phyloP scores from a whole-genome alignment of 2,329 filamentous ascomycete genomes.

The Cordyceps farinosa region DNA sequence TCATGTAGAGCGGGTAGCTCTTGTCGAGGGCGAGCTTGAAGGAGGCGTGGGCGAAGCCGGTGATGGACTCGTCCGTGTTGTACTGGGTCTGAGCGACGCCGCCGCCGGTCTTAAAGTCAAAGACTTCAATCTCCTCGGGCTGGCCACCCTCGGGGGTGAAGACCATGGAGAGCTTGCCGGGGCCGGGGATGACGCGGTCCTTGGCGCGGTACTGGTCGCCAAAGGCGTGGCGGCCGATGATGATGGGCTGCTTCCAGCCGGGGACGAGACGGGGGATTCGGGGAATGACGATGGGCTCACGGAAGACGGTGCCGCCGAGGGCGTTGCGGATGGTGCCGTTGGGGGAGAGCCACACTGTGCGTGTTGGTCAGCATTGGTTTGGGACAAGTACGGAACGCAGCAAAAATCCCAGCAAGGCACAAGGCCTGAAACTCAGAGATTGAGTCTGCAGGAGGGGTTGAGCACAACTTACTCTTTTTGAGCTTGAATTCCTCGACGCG shows the following conservation, averaged over 20 bases:
- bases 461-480: constrained; percentile 75
- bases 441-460: constrained; percentile 18
- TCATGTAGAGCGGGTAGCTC: constrained; percentile 94
- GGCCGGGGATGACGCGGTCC: constrained; percentile 77
- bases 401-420: not conserved
- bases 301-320: constrained; percentile 93
- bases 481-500: constrained; percentile 97
- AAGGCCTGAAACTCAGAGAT: not conserved
- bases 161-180: constrained; percentile 90
- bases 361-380: constrained; percentile 14
- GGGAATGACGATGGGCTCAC: constrained; percentile 96
- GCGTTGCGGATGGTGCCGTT: constrained; percentile 82
- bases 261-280: constrained; percentile 89
- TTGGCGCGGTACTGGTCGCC: constrained; percentile 98
- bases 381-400: not conserved
- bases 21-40: constrained; percentile 94
- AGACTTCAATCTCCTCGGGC: constrained; percentile 85
- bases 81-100: constrained; percentile 94
- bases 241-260: constrained; percentile 98
- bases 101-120: constrained; percentile 79
- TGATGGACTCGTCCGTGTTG: constrained; percentile 95
- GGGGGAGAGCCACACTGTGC: constrained; percentile 89
- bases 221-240: constrained; percentile 97
- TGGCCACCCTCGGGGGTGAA: constrained; percentile 82
- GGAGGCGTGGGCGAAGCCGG: constrained; percentile 89